phyloP scores from a whole-genome alignment of 352 stramenopile genomes.

The Pythium inflatum region DNA sequence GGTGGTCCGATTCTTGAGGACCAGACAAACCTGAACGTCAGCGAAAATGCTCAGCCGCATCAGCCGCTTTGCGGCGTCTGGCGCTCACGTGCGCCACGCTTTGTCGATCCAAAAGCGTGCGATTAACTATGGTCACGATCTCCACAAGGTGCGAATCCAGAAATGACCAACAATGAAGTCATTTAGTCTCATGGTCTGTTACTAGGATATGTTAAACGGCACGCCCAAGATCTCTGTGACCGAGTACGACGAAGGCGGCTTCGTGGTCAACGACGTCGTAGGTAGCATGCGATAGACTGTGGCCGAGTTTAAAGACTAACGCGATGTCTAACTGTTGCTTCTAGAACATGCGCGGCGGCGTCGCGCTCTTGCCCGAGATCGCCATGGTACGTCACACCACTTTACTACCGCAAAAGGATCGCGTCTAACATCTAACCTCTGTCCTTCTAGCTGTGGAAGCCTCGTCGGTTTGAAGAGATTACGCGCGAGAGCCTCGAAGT shows the following conservation, averaged over 20 bases:
- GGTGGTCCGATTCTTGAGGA: neutral
- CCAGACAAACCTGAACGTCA: neutral
- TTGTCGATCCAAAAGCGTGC: slow-evolving; percentile 38
- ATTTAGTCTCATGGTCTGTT: no score
- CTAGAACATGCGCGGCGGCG: slow-evolving; percentile 81
- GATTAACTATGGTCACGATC: slow-evolving; percentile 87
- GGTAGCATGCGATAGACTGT: neutral
- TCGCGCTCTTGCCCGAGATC: slow-evolving; percentile 74
- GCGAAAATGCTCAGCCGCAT: slow-evolving; percentile 37
- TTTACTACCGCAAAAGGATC: neutral
- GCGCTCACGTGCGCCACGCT: slow-evolving; percentile 18
- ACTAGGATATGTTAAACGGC: slow-evolving; percentile 82
- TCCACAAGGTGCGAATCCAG: slow-evolving; percentile 59
- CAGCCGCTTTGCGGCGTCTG: slow-evolving; percentile 24
- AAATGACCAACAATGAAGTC: no score
- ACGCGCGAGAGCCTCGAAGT: slow-evolving; percentile 74
- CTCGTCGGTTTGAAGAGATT: slow-evolving; percentile 75
- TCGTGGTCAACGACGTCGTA: slow-evolving; percentile 82
- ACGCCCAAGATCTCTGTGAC: slow-evolving; percentile 79
- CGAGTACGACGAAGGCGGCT: slow-evolving; percentile 86
- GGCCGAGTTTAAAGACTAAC: no score
- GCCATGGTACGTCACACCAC: slow-evolving; percentile 54
- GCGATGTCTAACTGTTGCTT: no score
- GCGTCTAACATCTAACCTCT: neutral
- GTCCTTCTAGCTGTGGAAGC: slow-evolving; percentile 72